Base-by-base conservation (phyloP, 2,329 filamentous ascomycete genomes). In the Stemphylium vesicarium region DNA sequence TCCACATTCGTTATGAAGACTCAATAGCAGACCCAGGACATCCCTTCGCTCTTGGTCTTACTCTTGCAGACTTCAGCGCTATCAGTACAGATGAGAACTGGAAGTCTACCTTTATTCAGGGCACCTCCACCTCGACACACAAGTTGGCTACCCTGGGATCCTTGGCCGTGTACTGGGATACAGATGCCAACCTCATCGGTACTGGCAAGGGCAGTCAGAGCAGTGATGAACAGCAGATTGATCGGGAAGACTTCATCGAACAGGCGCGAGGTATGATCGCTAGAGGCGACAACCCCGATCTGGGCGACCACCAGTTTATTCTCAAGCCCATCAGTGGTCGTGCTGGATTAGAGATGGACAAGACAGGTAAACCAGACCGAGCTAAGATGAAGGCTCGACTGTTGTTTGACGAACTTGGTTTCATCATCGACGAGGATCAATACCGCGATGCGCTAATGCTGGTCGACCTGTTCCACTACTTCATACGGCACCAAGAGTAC, bases 401-500 rank as follows among this genome's bases (percentile, higher is more conserved):
- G 15, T 79, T 98, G 1, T 99, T 99, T 66, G 94, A 99, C 70
- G 96, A 99, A 71, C 93, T 99, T 54, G 95, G 96, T 45, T 88
- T 99, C 60, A 91, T 98, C n/a, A 84, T 99, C 29, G 96, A 99
- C 65, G 94, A 99, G 63, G 87, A 97, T 63, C 95, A 99, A 74
- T 99, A 99, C 72, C 90, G 96, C 26, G 95, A 99, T 77, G 92
- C 89, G 4, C 79, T 99, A 54, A 99, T 99, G 95, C 90, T 99
- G 81, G 90, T 98, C 2, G 95, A 99, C 72, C 82, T 98, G 2
- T 99, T 99, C 80, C 95, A 99, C 75, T 98, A 96, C 77, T 99
- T 98, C 75, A 90, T 97, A 65, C 88, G 94, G 29, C 95, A 99
- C 64, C 95, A 98, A 74, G 94, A 99, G 74, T 97, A 98, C 80